Percentiles rank a stretch among this genome's conserved stretches.
Evolutionary conservation across 352 stramenopile genomes (phyloP).

Genomic region (Blastocystis sp.): DNA sequence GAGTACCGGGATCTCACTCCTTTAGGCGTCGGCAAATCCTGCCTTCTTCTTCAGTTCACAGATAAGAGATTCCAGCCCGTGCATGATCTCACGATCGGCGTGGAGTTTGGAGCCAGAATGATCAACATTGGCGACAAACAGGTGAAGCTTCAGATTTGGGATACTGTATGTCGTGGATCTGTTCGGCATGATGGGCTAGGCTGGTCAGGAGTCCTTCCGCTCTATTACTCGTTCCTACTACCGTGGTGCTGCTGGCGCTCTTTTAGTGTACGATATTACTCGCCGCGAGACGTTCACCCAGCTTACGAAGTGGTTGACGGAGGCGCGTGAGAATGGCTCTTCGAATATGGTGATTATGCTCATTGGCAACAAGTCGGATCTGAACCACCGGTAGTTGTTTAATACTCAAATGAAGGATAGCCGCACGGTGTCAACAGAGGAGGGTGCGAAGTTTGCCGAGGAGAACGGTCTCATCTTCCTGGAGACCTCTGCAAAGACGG

Average conservation of each 20-base stretch:
- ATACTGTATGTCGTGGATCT: conserved; percentile 81
- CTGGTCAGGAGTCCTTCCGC: conserved; percentile 97
- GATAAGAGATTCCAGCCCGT: conserved; percentile 99
- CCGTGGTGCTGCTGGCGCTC: conserved; percentile 90
- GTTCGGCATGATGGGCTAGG: conserved; percentile 77
- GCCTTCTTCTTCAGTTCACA: conserved; percentile 98
- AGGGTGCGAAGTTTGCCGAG: conserved; percentile 96
- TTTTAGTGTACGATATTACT: conserved; percentile 99
- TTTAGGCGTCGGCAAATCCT: conserved; percentile 98
- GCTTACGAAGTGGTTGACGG: conserved; percentile 95
- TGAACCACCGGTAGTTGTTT: conserved; percentile 84
- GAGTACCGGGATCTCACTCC: conserved; percentile 22
- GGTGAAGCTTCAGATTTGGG: conserved; percentile 95
- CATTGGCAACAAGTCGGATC: conserved; percentile 97
- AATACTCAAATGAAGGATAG: conserved; percentile 72
- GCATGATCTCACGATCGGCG: conserved; percentile 98
- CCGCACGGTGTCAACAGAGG: conserved; percentile 92
- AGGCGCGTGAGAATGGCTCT: conserved; percentile 95
- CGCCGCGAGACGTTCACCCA: conserved; percentile 98
- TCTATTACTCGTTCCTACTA: conserved; percentile 99
- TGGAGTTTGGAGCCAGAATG: conserved; percentile 98
- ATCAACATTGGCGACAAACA: conserved; percentile 97
- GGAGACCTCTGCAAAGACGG: conserved; percentile 98
- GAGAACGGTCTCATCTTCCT: conserved; percentile 99
- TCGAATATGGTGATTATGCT: conserved; percentile 99